Evolutionary conservation across 345 rosid genomes (phyloP), one percentile per base, ranked within the genome.

Genomic region (Geranium brycei): DNA sequence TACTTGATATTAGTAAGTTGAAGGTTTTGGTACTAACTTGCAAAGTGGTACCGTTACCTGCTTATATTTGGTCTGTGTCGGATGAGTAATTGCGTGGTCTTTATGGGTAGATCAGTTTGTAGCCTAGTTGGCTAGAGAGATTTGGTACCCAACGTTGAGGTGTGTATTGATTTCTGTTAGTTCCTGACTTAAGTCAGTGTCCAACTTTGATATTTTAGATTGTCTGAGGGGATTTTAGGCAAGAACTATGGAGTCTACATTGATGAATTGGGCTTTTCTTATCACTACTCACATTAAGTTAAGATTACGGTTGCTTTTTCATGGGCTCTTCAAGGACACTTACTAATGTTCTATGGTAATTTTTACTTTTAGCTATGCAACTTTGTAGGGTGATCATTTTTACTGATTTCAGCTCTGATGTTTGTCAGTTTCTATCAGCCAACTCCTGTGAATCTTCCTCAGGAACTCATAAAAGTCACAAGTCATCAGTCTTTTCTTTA

Each of bases 401-500:
- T 31, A 32, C 35, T 72, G 68, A 63, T 73, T 71, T 58, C 55
- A 59, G 69, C 68, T 10, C 47, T 68, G 64, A 38, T 58, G 18
- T 63, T 65, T 8, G 56, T 63, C 68, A 87, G 93, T 71, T 75
- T 59, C 17, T 78, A 58, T 76, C 78, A 31, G 69, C 66, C 2
- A 64, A 76, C 17, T 71, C 91, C 0, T 62, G 69, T 38, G 88
- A 78, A 51, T 64, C 76, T 59, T 61, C 83, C 2, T 23, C 30
- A 32, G 79, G 71, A 32, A 69, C 61, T 63, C 87, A 80, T 61
- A 78, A 60, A 62, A 68, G 73, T 47, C 81, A 71, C 16, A 85
- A 53, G 64, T 73, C 84, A 62, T 91, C 99, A 0, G 87, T 91
- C 56, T 88, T 93, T 65, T 93, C 99, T 19, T 74, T 93, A 79